phyloP scores from a whole-genome alignment of 2,329 filamentous ascomycete species.

The Colletotrichum chrysophilum region DNA sequence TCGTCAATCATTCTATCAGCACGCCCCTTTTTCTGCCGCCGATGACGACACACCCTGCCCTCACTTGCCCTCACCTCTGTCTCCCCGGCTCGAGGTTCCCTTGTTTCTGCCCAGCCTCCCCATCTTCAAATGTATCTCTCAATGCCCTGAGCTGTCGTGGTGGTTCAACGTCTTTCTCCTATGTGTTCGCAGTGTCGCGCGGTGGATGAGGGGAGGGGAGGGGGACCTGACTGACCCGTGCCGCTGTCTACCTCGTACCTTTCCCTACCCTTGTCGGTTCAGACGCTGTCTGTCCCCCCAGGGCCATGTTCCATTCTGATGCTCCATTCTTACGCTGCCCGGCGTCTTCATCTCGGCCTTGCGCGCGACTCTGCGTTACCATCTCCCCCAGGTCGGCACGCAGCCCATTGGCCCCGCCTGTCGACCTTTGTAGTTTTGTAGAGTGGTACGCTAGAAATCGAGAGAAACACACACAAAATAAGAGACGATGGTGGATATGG shows the following conservation, averaged over 20 bases:
- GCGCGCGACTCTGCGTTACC: not conserved
- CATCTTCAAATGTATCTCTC: not conserved
- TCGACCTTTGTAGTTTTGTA: not conserved
- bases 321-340: not conserved
- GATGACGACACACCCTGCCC: not conserved
- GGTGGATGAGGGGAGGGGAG: not conserved
- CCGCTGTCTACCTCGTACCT: not conserved
- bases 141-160: not conserved
- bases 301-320: not conserved
- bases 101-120: slow-evolving; percentile 7
- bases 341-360: slow-evolving; percentile 13
- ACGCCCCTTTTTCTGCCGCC: not conserved
- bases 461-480: not conserved
- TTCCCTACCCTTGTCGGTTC: slow-evolving; percentile 1
- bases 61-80: not conserved
- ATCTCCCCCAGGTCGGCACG: not conserved
- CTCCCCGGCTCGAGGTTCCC: not conserved
- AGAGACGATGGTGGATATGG: not conserved
- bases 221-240: not conserved
- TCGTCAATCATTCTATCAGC: not conserved
- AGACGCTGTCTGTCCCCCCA: not conserved
- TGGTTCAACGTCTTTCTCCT: not conserved
- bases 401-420: not conserved
- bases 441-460: not conserved
- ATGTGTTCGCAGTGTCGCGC: not conserved